Conservation (phyloP, 495 filamentous ascomycete species). For the Aspergillus diversus region DNA sequence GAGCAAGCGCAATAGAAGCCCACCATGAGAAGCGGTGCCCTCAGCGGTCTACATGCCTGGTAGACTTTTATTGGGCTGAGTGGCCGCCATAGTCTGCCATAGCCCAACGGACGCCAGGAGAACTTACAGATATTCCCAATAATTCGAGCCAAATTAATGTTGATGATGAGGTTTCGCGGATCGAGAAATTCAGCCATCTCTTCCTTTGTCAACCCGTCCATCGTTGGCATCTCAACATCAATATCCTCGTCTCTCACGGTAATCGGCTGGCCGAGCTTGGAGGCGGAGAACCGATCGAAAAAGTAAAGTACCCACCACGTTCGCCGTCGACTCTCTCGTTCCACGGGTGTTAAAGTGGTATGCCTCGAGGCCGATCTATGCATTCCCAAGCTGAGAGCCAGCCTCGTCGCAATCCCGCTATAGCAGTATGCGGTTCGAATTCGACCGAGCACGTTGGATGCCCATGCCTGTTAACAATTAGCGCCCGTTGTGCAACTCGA, state of each 20-base stretch:
- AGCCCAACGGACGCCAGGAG: neutral
- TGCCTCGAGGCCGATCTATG: conserved; percentile 24
- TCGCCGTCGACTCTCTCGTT: conserved; percentile 30
- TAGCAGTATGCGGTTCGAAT: conserved; percentile 28
- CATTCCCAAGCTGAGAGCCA: conserved; percentile 29
- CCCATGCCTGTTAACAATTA: conserved; percentile 8
- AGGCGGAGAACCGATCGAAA: conserved; percentile 30
- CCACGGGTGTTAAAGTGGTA: conserved; percentile 22
- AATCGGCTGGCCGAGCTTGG: conserved; percentile 31
- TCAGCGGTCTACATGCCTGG: too few species aligned
- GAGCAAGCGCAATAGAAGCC: too few species aligned
- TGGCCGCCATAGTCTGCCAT: too few species aligned
- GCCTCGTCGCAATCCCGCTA: conserved; percentile 28
- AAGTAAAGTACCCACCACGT: conserved; percentile 35
- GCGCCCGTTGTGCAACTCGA: too few species aligned
- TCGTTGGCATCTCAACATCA: conserved; percentile 32
- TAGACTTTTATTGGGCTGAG: too few species aligned
- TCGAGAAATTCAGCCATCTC: conserved; percentile 32
- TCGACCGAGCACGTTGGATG: conserved; percentile 23
- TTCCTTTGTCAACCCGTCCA: conserved; percentile 23
- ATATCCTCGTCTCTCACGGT: conserved; percentile 29
- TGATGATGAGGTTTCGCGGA: conserved; percentile 27
- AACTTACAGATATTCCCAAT: conserved; percentile 28
- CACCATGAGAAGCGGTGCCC: too few species aligned
- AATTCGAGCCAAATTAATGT: conserved; percentile 29